Evolutionary conservation across 306 rosid genomes (phyloP), one percentile per base, ranked within the genome.

Genomic region (Casuarina glauca): DNA sequence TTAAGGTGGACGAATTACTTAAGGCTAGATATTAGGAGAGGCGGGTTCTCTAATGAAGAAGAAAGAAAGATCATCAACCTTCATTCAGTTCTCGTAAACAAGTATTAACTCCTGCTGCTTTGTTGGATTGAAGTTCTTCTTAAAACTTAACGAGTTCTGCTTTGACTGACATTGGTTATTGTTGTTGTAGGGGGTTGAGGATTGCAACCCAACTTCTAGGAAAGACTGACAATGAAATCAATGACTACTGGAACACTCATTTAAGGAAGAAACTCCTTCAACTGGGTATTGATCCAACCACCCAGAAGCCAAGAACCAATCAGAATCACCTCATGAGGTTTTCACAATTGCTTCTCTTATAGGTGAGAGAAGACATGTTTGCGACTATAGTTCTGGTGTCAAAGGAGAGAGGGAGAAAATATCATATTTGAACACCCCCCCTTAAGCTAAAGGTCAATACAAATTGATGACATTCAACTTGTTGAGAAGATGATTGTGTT

Each of bases 211-310:
- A 90, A 89, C 94, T 94, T 45, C 96, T 95, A 0, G 95, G 98
- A 20, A 15, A 97, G 80, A 94, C 98, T 0, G 98, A 94, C 57
- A 94, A 94, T 19, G 97, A 94, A 72, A 91, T 94, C 39, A 94
- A 94, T 84, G 91, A 94, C 45, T 94, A 75, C 16, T 94, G 98
- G 98, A 94, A 94, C 82, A 94, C 98, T n/a, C n/a, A n/a, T n/a
- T n/a, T n/a, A n/a, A n/a, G n/a, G n/a, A n/a, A n/a, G n/a, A 94
- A 92, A 85, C 96, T 94, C 66, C 86, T 92, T 0, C 86, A 86
- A 48, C 87, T 89, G 93, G 97, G 98, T 2, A 87, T 94, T 79
- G 97, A 94, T 60, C 98, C 98, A 11, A 90, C 80, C 76, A 94
- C 97, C 72, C 98, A 94, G 85, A 92, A 88, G 83, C 95, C 94